Percentiles rank a stretch among this genome's conserved stretches.
Evolutionary conservation across 1,139 yeast species (phyloP).

Genomic region (Zygosaccharomyces pseudobailii): DNA sequence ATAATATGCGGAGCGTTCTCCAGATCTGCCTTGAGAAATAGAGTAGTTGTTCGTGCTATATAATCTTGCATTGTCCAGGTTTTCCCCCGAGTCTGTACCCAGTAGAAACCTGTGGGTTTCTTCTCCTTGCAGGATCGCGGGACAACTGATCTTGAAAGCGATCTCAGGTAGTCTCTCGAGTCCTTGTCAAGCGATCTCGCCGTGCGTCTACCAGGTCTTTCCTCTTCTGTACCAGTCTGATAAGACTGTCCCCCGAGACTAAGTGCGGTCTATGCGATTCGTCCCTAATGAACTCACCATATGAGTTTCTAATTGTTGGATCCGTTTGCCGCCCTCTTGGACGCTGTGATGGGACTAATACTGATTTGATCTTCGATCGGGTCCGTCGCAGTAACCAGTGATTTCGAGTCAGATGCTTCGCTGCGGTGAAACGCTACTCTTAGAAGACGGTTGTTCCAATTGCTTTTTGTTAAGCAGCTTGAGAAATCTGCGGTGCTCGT

Average conservation of each 20-base stretch:
- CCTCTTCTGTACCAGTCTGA: constrained; percentile 18
- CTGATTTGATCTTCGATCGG: constrained; percentile 22
- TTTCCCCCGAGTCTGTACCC: constrained; percentile 6
- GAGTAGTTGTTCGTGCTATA: constrained; percentile 25
- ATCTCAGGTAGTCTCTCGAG: constrained; percentile 27
- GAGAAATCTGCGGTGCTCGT: constrained; percentile 15
- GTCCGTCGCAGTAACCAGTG: constrained; percentile 27
- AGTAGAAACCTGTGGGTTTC: constrained; percentile 2
- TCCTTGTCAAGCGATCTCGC: constrained; percentile 20
- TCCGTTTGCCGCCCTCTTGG: constrained; percentile 1
- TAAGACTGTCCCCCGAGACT: constrained; percentile 33
- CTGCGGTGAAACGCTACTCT: constrained; percentile 8
- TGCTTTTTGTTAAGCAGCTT: constrained; percentile 15
- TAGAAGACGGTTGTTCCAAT: constrained; percentile 11
- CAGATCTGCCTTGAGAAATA: constrained; percentile 23
- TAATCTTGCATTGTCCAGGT: constrained; percentile 10
- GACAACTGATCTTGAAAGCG: constrained; percentile 30
- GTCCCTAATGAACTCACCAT: constrained; percentile 27
- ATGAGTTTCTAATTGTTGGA: constrained; percentile 25
- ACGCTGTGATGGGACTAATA: constrained; percentile 8
- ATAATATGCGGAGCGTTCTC: constrained; percentile 25
- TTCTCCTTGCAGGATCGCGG: constrained; percentile 18
- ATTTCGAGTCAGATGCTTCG: constrained; percentile 19
- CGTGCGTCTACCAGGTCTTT: constrained; percentile 16
- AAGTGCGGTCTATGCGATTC: constrained; percentile 29